phyloP scores from a whole-genome alignment of 202 grass and related monocot species.

The Panicum hallii region DNA sequence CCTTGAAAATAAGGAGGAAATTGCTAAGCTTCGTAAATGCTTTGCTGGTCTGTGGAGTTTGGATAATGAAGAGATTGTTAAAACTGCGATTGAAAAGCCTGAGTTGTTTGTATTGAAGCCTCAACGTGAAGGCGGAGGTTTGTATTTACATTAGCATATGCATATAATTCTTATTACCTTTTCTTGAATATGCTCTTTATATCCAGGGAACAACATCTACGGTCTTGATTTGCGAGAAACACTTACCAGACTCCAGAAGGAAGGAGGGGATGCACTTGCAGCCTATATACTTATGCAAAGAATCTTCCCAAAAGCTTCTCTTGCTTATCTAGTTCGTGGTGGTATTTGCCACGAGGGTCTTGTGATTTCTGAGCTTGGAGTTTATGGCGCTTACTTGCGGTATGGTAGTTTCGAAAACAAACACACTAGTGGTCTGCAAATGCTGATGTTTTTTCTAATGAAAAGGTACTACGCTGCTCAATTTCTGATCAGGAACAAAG shows the following conservation, averaged over 20 bases:
- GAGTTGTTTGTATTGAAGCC: slow-evolving; percentile 96
- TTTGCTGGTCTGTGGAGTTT: slow-evolving; percentile 99
- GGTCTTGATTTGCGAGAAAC: slow-evolving; percentile 73
- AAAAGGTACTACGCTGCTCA: background rate
- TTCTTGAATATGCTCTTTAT: slow-evolving; percentile 46
- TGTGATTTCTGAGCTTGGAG: slow-evolving; percentile 88
- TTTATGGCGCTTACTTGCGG: slow-evolving; percentile 86
- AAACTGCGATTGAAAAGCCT: slow-evolving; percentile 74
- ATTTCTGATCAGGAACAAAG: slow-evolving; percentile 73
- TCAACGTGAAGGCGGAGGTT: slow-evolving; percentile 98
- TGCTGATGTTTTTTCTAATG: slow-evolving; percentile 16
- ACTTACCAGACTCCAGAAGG: slow-evolving; percentile 65
- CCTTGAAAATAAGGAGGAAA: slow-evolving; percentile 74
- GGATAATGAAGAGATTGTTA: slow-evolving; percentile 77
- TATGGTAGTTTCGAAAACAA: slow-evolving; percentile 29
- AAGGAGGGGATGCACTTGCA: slow-evolving; percentile 71
- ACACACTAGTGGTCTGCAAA: slow-evolving; percentile 1
- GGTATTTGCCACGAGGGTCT: slow-evolving; percentile 75
- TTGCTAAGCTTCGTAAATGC: slow-evolving; percentile 75
- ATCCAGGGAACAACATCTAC: slow-evolving; percentile 89
- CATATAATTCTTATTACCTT: slow-evolving; percentile 21
- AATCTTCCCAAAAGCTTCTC: slow-evolving; percentile 83
- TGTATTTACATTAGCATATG: slow-evolving; percentile 27
- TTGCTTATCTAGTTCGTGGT: slow-evolving; percentile 79
- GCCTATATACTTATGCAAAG: slow-evolving; percentile 98